Conservation (phyloP, 2,329 filamentous ascomycete genomes). For the Anthostomella pinea region DNA sequence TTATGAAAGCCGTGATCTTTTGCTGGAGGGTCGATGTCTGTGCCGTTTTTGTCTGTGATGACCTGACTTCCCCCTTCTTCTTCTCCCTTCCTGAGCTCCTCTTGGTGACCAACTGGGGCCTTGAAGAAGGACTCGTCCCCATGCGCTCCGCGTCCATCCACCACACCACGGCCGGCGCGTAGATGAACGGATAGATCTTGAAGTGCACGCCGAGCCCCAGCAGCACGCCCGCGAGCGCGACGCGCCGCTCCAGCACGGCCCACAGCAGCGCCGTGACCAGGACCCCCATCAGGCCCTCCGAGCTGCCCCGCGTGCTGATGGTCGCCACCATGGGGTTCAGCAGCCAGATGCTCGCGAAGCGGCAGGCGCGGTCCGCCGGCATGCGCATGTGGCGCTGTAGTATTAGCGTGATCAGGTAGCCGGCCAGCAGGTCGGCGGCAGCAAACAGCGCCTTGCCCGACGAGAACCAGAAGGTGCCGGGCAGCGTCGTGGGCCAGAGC, state of each 20-base stretch:
- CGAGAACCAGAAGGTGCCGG: slow-evolving; percentile 59
- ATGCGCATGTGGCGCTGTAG: slow-evolving; percentile 43
- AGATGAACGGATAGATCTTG: slow-evolving; percentile 98
- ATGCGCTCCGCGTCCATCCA: slow-evolving; percentile 66
- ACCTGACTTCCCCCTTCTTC: slow-evolving; percentile 1
- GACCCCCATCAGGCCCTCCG: slow-evolving; percentile 84
- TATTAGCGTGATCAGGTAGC: slow-evolving; percentile 53
- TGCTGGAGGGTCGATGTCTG: slow-evolving; percentile 21
- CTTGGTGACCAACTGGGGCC: neutral
- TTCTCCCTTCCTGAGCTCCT: neutral
- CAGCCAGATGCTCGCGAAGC: slow-evolving; percentile 85
- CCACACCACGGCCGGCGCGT: slow-evolving; percentile 77
- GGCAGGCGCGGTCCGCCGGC: slow-evolving; percentile 56
- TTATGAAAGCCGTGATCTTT: slow-evolving; percentile 44
- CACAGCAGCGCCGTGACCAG: slow-evolving; percentile 81
- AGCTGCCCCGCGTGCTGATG: slow-evolving; percentile 92
- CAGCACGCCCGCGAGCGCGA: slow-evolving; percentile 66
- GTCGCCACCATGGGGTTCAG: slow-evolving; percentile 98
- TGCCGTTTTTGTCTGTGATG: neutral
- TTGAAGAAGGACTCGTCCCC: slow-evolving; percentile 5
- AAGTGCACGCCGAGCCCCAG: slow-evolving; percentile 89
- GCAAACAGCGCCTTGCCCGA: slow-evolving; percentile 89
- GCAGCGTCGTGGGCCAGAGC: slow-evolving; percentile 68
- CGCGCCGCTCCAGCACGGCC: slow-evolving; percentile 66
- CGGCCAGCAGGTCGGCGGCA: slow-evolving; percentile 76